Evolutionary conservation across 805 yeast species (phyloP), one percentile per base, ranked within the genome.

Genomic region (Saccharomyces paradoxus): DNA sequence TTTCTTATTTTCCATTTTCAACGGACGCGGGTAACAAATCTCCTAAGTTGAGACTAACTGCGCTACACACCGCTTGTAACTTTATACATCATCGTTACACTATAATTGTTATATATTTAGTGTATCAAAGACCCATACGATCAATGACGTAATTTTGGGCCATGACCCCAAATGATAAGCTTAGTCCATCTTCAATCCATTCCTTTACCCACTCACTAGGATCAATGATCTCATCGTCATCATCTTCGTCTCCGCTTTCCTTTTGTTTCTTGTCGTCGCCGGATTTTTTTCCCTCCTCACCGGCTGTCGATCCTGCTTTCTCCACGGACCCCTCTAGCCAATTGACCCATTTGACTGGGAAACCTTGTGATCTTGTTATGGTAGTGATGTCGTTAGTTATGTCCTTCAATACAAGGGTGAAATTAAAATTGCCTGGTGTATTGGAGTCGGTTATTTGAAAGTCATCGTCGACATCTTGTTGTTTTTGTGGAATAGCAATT

Each of bases 61-160:
- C 12, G 3, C 22, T 3, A 17, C 21, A n/a, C n/a, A n/a, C n/a
- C 12, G 10, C 44, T 37, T 9, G 44, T 21, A n/a, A 7, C 22
- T 37, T 21, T 37, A 37, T 21, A 37, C 22, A 37, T 21, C 44
- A 37, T 17, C 21, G 41, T 17, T 37, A 21, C 22, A 17, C 13
- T 17, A 27, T 47, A 17, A 27, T n/a, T 9, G 31, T 47, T 24
- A 29, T 47, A 10, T 26, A 27, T 13, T 46, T 9, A 10, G 26
- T 22, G 9, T 24, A 26, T 58, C 47, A 62, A 47, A 64, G 60
- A 7, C 70, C 71, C 72, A 94, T 94, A 71, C 99, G 80, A 69
- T 83, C 84, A 49, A 91, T 83, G 49, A 94, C 95, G 68, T 94
- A 94, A 64, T 84, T 81, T 70, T 94, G 98, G 0, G 97, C 96